Evolutionary conservation across 75 land plant genomes (phyloP).

Genomic region (Chamaecyparis obtusa): DNA sequence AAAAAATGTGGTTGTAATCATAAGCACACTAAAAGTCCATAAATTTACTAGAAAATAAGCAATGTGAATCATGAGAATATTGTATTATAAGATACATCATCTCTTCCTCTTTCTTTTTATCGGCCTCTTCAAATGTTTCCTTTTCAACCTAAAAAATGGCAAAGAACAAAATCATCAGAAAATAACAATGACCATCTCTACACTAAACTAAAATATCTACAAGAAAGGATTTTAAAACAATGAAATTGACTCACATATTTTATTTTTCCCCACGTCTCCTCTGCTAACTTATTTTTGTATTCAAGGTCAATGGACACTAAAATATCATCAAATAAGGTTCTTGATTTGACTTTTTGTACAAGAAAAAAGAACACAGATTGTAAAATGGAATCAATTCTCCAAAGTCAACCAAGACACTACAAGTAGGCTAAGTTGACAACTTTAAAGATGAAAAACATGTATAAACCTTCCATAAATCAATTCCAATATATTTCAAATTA

Average conservation of each 20-base stretch:
- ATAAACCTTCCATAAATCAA: no score
- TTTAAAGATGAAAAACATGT: no score
- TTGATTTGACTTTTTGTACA: conserved; percentile 82
- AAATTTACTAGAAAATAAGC: background rate
- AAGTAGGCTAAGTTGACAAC: no score
- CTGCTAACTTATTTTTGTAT: conserved; percentile 67
- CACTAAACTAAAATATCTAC: background rate
- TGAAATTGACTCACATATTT: conserved; percentile 61
- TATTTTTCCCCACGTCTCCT: conserved; percentile 78
- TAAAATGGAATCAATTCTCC: no score
- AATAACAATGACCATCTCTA: background rate
- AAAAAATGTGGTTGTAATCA: no score
- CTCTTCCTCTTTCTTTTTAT: conserved; percentile 49
- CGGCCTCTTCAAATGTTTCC: conserved; percentile 47
- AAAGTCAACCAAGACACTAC: no score
- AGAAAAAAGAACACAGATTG: background rate
- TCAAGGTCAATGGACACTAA: conserved; percentile 78
- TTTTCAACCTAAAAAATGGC: conserved; percentile 38
- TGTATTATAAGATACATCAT: background rate
- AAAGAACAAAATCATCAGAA: background rate
- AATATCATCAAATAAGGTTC: conserved; percentile 86
- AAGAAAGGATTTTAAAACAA: background rate
- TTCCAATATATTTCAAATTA: no score
- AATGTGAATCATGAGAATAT: background rate
- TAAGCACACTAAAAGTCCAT: background rate